Conservation (phyloP, 169 alveolate genomes). For the Besnoitia besnoiti region DNA sequence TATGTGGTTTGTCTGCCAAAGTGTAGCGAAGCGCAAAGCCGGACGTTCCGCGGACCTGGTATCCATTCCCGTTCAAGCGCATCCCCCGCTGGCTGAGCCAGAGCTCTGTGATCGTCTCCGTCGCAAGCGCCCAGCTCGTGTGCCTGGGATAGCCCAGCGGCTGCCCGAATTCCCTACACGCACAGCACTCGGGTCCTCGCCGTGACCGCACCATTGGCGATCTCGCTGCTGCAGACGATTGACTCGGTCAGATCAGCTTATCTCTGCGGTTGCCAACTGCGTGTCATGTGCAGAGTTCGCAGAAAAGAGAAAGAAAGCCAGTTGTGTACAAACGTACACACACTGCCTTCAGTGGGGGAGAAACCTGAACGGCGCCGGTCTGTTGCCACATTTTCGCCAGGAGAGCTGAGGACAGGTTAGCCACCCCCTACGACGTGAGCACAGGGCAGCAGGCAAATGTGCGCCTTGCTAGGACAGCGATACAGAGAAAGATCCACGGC, state of each 20-base stretch:
- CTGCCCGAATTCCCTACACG: conserved; percentile 54
- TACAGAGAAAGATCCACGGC: too few relatives aligned
- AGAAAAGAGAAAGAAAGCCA: too few relatives aligned
- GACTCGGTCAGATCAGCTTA: too few relatives aligned
- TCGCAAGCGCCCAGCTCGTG: conserved; percentile 58
- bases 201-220: not conserved
- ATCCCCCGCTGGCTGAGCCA: conserved; percentile 50
- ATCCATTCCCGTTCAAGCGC: conserved; percentile 57
- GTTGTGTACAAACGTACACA: too few relatives aligned
- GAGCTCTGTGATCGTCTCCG: conserved; percentile 57
- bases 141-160: conserved; percentile 64
- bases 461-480: too few relatives aligned
- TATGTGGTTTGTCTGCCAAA: conserved; percentile 54
- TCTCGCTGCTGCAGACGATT: not conserved
- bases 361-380: too few relatives aligned
- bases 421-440: too few relatives aligned
- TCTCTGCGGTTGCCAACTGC: not conserved
- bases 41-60: conserved; percentile 57
- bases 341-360: too few relatives aligned
- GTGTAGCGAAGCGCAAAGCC: conserved; percentile 58
- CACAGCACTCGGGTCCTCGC: not conserved
- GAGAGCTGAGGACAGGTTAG: too few relatives aligned
- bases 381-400: too few relatives aligned
- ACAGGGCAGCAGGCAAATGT: too few relatives aligned
- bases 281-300: too few relatives aligned